Conservation (phyloP, 2,329 filamentous ascomycete genomes). For the Akanthomyces uredinophilus region DNA sequence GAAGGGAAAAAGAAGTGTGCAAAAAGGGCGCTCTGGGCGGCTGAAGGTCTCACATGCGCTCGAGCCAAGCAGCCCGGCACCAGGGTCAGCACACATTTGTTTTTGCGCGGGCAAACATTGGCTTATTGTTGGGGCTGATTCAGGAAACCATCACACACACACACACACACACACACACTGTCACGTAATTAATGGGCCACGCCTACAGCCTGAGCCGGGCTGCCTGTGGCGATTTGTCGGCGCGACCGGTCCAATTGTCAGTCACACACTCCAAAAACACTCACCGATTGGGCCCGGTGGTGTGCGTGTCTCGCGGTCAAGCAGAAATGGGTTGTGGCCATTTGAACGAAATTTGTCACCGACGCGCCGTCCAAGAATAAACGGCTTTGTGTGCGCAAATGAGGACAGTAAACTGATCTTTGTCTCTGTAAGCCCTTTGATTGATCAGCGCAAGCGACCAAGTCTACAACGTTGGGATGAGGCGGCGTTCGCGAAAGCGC, state of each 20-base stretch:
- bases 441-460: neutral
- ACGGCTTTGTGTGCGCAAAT: neutral
- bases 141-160: too few relatives aligned
- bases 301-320: neutral
- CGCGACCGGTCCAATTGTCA: neutral
- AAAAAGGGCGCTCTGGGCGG: neutral
- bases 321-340: neutral
- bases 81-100: neutral
- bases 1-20: neutral
- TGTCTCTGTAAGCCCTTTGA: neutral
- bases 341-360: neutral
- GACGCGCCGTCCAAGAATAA: neutral
- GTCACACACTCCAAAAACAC: neutral
- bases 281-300: neutral
- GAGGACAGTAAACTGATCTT: too few relatives aligned
- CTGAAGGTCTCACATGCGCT: slow-evolving; percentile 11
- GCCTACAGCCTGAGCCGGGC: neutral
- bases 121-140: neutral
- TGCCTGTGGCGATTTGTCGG: neutral
- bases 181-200: neutral
- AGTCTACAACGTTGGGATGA: neutral
- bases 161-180: too few relatives aligned
- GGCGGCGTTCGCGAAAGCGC: neutral
- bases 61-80: slow-evolving; percentile 1
- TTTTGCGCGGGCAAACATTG: neutral